These are phyloP conservation scores for Collybia nuda DNA, from an alignment of 768 basidiomycete genomes.

Conservation along the genomic window DNA sequence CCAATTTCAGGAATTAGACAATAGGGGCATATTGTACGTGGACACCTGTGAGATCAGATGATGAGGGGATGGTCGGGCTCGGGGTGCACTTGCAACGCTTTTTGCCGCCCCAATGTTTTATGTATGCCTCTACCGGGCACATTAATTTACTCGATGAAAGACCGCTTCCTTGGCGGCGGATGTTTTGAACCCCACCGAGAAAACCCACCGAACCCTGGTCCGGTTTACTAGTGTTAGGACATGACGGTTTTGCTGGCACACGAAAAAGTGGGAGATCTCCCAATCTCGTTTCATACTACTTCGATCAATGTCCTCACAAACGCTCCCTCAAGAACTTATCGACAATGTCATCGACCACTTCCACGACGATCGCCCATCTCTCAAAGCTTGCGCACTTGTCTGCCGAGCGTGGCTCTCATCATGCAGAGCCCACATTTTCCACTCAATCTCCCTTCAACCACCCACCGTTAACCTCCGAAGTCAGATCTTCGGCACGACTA, in stretches of 20 bases:
- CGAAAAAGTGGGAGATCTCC: no score
- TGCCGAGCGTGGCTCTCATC: constrained; percentile 24
- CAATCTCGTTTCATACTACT: neutral
- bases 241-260: no score
- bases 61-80: neutral
- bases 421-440: constrained; percentile 24
- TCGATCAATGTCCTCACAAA: neutral
- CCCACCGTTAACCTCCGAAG: constrained; percentile 6
- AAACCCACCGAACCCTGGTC: constrained; percentile 5
- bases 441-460: constrained; percentile 17
- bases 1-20: constrained; percentile 2
- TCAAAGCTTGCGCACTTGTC: constrained; percentile 25
- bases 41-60: constrained; percentile 9
- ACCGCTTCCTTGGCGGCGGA: neutral
- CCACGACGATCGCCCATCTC: constrained; percentile 16
- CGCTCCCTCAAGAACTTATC: constrained; percentile 27
- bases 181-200: neutral
- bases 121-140: neutral
- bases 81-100: neutral
- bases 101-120: neutral
- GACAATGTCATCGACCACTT: constrained; percentile 24
- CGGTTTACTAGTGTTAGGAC: neutral
- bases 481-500: neutral
- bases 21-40: constrained; percentile 7
- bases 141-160: neutral